Base-by-base conservation (phyloP, 192 early-diverging fungal genomes). In the Oehlia diaphana region DNA sequence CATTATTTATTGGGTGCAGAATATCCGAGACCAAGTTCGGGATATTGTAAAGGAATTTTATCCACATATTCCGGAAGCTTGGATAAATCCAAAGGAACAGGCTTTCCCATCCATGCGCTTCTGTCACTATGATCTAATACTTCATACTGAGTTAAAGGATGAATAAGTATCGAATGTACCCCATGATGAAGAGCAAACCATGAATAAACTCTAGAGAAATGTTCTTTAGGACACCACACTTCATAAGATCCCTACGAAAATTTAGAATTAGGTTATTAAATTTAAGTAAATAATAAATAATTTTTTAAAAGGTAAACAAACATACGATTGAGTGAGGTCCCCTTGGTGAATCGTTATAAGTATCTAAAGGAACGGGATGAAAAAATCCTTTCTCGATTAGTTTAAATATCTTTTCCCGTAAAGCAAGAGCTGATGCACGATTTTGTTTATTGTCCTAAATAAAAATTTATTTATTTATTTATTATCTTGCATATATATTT, bases 11-110 rank as follows among this genome's bases (percentile, higher is more conserved):
- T n/a, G 4, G 80, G 81, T 7, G 85, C 82, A 33, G 83, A 86
- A 79, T 93, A 92, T 19, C 92, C 92, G n/a, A 92, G 70, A 9
- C 84, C 83, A 4, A 91, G 79, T 67, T 93, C 88, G 19, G 90
- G 91, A 69, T 92, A 93, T 77, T 93, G 92, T 9, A 69, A 64
- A 13, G 92, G 92, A 39, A 77, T 78, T 21, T 88, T 49, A 44
- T 86, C 86, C 23, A 86, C 49, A 26, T 77, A 28, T 2, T 58
- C 63, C 1, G 21, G 16, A 50, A 92, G 69, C 9, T 39, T 67
- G 9, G 83, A 79, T 13, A 86, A 76, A 74, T 89, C 84, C 65
- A 93, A 70, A 0, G 90, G 90, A 12, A 87, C 74, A 16, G 89
- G 77, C 0, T 80, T 75, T n/a, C 92, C 92, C 73, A 93, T 74